Evolutionary conservation across 345 rosid species (phyloP), one percentile per base, ranked within the genome.

Genomic region (Turritis glabra): DNA sequence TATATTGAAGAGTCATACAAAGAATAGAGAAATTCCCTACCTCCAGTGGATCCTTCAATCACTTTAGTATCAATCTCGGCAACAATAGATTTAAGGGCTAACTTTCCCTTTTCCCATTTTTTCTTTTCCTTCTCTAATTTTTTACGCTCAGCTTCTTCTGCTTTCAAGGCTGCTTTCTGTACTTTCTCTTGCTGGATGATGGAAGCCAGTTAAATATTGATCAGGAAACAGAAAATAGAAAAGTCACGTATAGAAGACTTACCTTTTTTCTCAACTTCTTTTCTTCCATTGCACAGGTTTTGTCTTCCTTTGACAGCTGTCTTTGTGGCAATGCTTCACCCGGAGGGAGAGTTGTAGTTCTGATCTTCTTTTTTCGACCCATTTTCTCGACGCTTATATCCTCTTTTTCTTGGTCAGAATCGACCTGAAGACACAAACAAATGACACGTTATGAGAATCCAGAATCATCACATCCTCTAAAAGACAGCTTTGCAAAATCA

Each of bases 71-170:
- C 94, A 78, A 92, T 84, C 80, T 87, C 85, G 53, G 94, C 94
- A 62, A 89, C 90, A 64, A 95, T 85, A 75, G 91, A 90, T 75
- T 95, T 87, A 59, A 82, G 80, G 2, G 99, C 92, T 80, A 88
- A 81, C 80, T 92, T 92, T 73, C 99, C 96, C 37, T 87, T 95
- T 78, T 83, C 90, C 97, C 99, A 95, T 71, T 90, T 93, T 58
- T 83, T 84, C 80, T 76, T 84, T 79, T 93, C 92, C 72, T 86
- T 92, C 80, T 90, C 89, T 79, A 85, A 17, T 78, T 75, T 88
- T 82, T 85, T 95, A 66, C 85, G 52, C 74, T 86, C 91, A n/a
- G 86, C 97, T 23, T 87, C 96, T 80, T 89, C 92, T 71, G 94
- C 90, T 86, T 88, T 93, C 80, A 84, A 53, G 48, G 87, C 88